Percentiles rank a stretch among this genome's conserved stretches.
phyloP scores from a whole-genome alignment of 1,284 basidiomycete genomes.

The Apiotrichum veenhuisii region DNA sequence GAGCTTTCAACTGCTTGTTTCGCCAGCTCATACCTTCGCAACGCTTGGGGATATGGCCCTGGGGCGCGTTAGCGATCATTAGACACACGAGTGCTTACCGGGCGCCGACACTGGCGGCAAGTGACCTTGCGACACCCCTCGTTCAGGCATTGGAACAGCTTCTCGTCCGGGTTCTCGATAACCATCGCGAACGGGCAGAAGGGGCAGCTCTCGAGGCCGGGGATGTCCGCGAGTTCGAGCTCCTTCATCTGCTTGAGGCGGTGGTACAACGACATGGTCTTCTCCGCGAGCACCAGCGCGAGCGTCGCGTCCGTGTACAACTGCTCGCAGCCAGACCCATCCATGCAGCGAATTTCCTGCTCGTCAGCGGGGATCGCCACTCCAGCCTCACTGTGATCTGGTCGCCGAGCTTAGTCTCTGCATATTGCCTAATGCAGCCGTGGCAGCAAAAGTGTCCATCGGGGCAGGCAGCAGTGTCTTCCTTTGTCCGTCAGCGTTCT shows the following conservation, averaged over 20 bases:
- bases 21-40: slow-evolving; percentile 54
- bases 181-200: slow-evolving; percentile 75
- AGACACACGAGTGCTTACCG: slow-evolving; percentile 52
- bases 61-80: neutral
- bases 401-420: slow-evolving; percentile 49
- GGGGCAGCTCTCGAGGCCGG: slow-evolving; percentile 72
- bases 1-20: neutral
- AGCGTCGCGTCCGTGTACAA: slow-evolving; percentile 66
- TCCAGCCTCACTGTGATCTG: slow-evolving; percentile 37
- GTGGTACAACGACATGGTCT: slow-evolving; percentile 65
- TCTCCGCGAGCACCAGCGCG: slow-evolving; percentile 53
- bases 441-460: slow-evolving; percentile 73
- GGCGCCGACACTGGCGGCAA: slow-evolving; percentile 71
- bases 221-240: slow-evolving; percentile 62
- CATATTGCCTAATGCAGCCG: slow-evolving; percentile 55
- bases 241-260: slow-evolving; percentile 70
- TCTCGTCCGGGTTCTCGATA: slow-evolving; percentile 72
- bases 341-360: slow-evolving; percentile 70
- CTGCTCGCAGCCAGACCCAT: slow-evolving; percentile 67
- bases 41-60: slow-evolving; percentile 82
- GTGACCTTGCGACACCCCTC: slow-evolving; percentile 67
- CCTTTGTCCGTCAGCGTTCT: slow-evolving; percentile 51
- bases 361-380: neutral
- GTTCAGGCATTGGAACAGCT: slow-evolving; percentile 71
- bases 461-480: slow-evolving; percentile 76